Conservation (phyloP, 1,284 basidiomycete genomes). For the Neolentinus lepideus region DNA sequence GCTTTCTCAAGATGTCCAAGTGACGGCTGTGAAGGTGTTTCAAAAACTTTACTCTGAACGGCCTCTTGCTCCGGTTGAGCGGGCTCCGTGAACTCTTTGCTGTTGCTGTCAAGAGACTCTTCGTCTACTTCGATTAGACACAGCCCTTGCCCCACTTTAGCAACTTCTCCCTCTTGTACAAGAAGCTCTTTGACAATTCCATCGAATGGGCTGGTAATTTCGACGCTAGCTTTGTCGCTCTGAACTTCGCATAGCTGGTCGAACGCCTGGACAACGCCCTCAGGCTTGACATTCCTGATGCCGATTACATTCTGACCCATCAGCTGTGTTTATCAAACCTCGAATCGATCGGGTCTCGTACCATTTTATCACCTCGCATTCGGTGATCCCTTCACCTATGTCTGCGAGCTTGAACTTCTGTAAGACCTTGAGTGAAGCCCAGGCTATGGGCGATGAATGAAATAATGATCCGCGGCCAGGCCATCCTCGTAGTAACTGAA, state of each 20-base stretch:
- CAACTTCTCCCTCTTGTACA: conserved; percentile 78
- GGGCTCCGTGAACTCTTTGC: not conserved
- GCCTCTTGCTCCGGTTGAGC: conserved; percentile 15
- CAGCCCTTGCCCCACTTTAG: conserved; percentile 80
- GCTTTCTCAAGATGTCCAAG: conserved; percentile 3
- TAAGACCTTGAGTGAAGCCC: conserved; percentile 29
- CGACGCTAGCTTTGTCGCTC: conserved; percentile 92
- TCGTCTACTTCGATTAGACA: conserved; percentile 82
- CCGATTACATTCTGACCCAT: conserved; percentile 4
- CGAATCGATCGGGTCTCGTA: conserved; percentile 32
- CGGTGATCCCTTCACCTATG: conserved; percentile 89
- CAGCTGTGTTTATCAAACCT: conserved; percentile 7
- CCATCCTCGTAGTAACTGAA: not conserved
- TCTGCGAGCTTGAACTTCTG: conserved; percentile 88
- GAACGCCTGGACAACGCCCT: conserved; percentile 63
- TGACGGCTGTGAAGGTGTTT: conserved; percentile 8
- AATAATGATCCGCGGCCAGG: not conserved
- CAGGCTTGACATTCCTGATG: conserved; percentile 53
- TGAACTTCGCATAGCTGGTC: conserved; percentile 91
- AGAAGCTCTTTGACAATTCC: conserved; percentile 71
- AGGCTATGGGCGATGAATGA: not conserved
- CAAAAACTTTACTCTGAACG: conserved; percentile 6
- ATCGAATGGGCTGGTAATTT: conserved; percentile 87
- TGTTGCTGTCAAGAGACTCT: conserved; percentile 2
- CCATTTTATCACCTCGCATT: conserved; percentile 89